A percentile compares a stretch with the other conserved stretches of the same genome.
phyloP scores from a whole-genome alignment of 2,329 filamentous ascomycete species.

The Alternaria viburni region DNA sequence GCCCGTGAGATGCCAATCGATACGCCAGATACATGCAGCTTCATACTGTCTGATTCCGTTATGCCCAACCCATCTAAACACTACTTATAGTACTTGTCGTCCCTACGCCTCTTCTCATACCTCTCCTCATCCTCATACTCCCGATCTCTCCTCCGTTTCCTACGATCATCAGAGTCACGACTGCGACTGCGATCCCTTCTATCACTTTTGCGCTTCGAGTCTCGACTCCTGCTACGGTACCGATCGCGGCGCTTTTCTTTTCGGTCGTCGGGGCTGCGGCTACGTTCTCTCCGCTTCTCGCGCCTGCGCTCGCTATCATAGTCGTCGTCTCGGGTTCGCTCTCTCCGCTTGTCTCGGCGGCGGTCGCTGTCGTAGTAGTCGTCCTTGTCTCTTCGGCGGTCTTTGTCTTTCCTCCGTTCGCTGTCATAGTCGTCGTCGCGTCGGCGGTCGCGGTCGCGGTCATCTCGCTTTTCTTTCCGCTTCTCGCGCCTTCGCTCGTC shows the following conservation, averaged over 20 bases:
- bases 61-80: background rate
- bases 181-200: constrained; percentile 24
- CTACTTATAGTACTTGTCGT: constrained; percentile 16
- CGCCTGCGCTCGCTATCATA: constrained; percentile 18
- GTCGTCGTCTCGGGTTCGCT: constrained; percentile 22
- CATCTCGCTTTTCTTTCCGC: constrained; percentile 18
- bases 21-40: background rate
- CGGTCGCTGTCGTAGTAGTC: constrained; percentile 30
- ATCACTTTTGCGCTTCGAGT: constrained; percentile 25
- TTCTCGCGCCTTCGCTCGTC: constrained; percentile 27
- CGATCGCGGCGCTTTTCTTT: constrained; percentile 26
- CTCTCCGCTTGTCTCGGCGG: constrained; percentile 22
- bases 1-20: background rate
- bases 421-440: constrained; percentile 30
- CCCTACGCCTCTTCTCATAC: constrained; percentile 26
- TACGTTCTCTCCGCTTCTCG: constrained; percentile 24
- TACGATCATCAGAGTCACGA: constrained; percentile 30
- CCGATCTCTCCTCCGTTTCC: constrained; percentile 34
- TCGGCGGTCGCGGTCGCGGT: constrained; percentile 22
- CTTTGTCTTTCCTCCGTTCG: constrained; percentile 22
- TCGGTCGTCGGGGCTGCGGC: constrained; percentile 37
- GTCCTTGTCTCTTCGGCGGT: constrained; percentile 24
- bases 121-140: constrained; percentile 29
- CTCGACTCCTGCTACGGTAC: constrained; percentile 34
- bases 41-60: background rate